These are phyloP conservation scores for Trichoderma harzianum DNA, from an alignment of 2,329 filamentous ascomycete genomes.

Conservation along the genomic window DNA sequence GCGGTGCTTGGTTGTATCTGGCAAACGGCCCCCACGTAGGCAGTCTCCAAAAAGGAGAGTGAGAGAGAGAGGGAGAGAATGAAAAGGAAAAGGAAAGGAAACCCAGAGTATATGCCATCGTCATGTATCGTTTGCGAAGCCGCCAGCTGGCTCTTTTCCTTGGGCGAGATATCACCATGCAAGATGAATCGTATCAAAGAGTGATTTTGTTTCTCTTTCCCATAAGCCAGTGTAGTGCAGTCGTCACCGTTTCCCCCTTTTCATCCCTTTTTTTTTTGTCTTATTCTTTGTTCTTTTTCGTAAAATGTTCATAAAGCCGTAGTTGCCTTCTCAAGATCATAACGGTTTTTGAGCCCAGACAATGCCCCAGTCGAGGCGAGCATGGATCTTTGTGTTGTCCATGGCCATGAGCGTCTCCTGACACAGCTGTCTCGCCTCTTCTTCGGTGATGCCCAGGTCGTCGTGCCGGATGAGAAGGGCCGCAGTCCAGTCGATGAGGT, in stretches of 20 bases:
- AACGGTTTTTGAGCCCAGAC: conserved; percentile 39
- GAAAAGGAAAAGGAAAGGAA: neutral
- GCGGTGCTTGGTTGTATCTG: neutral
- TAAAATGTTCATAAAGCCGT: neutral
- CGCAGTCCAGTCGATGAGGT: conserved; percentile 34
- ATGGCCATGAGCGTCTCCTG: conserved; percentile 32
- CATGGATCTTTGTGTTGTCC: conserved; percentile 33
- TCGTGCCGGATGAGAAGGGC: conserved; percentile 35
- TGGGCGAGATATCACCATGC: neutral
- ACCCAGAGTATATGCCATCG: neutral
- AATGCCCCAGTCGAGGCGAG: conserved; percentile 35
- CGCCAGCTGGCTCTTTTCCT: neutral
- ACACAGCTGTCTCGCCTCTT: conserved; percentile 33
- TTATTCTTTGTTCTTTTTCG: neutral
- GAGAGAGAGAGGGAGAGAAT: neutral
- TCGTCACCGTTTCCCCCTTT: neutral
- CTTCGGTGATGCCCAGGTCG: conserved; percentile 32
- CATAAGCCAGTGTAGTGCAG: neutral
- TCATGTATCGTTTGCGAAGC: neutral
- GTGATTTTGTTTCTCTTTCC: neutral
- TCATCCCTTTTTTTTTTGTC: neutral
- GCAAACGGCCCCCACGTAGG: neutral
- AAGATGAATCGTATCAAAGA: neutral
- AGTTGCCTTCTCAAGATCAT: neutral
- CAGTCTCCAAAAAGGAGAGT: neutral